Conservation (phyloP, 139 green algal genomes). For the Pleodorina starrii region DNA sequence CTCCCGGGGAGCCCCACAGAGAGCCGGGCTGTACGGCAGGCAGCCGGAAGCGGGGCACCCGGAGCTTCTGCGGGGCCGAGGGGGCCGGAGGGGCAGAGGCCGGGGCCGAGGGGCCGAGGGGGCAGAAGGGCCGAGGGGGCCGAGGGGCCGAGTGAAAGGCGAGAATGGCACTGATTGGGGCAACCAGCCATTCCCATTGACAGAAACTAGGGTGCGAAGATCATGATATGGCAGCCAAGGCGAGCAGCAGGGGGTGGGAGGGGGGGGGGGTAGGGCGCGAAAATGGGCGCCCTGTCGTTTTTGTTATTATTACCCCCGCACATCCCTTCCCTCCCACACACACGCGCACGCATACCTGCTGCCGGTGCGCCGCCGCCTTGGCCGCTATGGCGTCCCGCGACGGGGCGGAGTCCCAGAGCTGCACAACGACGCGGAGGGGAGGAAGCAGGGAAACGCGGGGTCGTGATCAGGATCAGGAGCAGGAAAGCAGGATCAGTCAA, state of each 20-base stretch:
- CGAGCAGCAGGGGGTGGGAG: not conserved
- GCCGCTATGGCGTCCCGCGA: slow-evolving; percentile 21
- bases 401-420: slow-evolving; percentile 19
- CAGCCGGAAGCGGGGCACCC: not conserved
- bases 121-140: not conserved
- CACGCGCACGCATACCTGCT: not conserved
- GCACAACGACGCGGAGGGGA: not conserved
- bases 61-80: slow-evolving; percentile 9
- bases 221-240: not conserved
- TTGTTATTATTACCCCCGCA: not conserved
- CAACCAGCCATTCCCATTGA: no score
- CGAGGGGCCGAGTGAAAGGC: not conserved
- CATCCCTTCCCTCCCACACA: not conserved
- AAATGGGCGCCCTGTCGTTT: no score
- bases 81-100: not conserved
- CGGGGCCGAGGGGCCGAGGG: not conserved
- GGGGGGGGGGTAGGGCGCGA: not conserved
- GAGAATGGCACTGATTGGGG: no score
- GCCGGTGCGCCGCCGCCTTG: slow-evolving; percentile 5
- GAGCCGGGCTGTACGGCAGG: slow-evolving; percentile 1
- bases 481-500: no score
- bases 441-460: not conserved
- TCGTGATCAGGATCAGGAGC: no score
- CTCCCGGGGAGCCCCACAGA: slow-evolving; percentile 28
- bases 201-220: no score